Evolutionary conservation across 2,329 filamentous ascomycete species (phyloP).

Genomic region (Sporothrix sp.): DNA sequence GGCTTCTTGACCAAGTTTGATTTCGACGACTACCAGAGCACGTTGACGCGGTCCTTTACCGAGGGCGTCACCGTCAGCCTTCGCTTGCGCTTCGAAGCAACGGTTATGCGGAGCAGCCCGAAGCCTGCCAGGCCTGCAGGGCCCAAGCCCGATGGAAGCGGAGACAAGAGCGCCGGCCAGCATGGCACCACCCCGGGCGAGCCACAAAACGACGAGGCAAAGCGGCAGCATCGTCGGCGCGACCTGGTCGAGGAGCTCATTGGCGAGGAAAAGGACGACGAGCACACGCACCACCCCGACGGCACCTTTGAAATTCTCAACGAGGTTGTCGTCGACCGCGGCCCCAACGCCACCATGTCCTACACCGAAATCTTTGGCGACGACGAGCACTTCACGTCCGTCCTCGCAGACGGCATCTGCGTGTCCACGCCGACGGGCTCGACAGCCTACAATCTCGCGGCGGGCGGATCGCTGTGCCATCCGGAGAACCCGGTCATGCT

Average conservation of each 20-base stretch:
- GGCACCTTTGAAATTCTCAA: constrained; percentile 86
- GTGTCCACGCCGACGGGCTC: constrained; percentile 91
- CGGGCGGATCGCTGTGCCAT: constrained; percentile 89
- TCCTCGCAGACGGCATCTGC: constrained; percentile 87
- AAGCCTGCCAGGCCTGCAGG: too few relatives aligned
- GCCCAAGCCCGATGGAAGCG: constrained; percentile 4
- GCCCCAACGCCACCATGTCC: constrained; percentile 90
- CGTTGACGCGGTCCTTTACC: constrained; percentile 59
- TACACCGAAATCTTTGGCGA: constrained; percentile 88
- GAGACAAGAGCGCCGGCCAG: background rate
- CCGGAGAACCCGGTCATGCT: constrained; percentile 95
- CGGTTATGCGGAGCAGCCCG: constrained; percentile 71
- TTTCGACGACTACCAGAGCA: constrained; percentile 63
- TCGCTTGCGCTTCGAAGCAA: constrained; percentile 82
- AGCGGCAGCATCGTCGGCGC: constrained; percentile 29
- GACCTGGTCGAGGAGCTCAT: constrained; percentile 86
- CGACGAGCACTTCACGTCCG: constrained; percentile 88
- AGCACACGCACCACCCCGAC: constrained; percentile 75
- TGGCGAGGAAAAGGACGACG: constrained; percentile 73
- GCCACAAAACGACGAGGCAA: constrained; percentile 21
- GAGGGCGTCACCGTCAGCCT: constrained; percentile 85
- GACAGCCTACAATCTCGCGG: constrained; percentile 91
- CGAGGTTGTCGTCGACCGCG: constrained; percentile 90
- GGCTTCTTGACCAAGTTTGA: constrained; percentile 97
- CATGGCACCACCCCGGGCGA: background rate